Base-by-base conservation (phyloP, 148 eudicot species). In the Dysphania ambrosioides region DNA sequence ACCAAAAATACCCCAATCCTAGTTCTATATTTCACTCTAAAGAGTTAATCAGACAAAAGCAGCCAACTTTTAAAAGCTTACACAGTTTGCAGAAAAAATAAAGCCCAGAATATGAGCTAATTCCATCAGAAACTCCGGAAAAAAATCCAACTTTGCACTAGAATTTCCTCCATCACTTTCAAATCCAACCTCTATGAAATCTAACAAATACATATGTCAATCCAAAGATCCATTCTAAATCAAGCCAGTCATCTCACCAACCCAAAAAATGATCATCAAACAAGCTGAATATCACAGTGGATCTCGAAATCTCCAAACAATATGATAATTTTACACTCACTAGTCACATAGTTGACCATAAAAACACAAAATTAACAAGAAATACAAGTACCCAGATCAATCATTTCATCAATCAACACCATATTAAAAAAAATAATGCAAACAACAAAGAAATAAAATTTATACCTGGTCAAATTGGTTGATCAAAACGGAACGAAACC, bases 401-500 rank as follows among this genome's bases (percentile, higher is more conserved):
- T 42, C 38, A 7, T 32, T 16, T 19, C 9, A 41, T 41, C 47
- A 30, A 30, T 24, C 18, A 61, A 30, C 31, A 12, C n/a, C n/a
- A n/a, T n/a, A n/a, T n/a, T n/a, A n/a, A n/a, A n/a, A n/a, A n/a
- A n/a, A n/a, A n/a, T 3, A 23, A 30, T 40, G 13, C 9, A 2
- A 27, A 32, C 2, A 53, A 60, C 15, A 47, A 26, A 55, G 16
- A 27, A n/a, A 27, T n/a, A n/a, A 65, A 21, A 67, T 6, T 47
- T 9, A 38, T 76, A 42, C 78, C 65, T 60, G 42, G 11, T 72
- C 6, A 51, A 62, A 59, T 66, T 36, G 68, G 30, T 34, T 16
- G 59, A 38, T 26, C 19, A 75, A 72, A 79, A 70, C 53, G 80
- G 79, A 24, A 1, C 5, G 23, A 35, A 47, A 47, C 77, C 82